Percentiles rank a stretch among this genome's conserved stretches.
phyloP scores from a whole-genome alignment of 495 filamentous ascomycete species.

The Penicillium subrubescens region DNA sequence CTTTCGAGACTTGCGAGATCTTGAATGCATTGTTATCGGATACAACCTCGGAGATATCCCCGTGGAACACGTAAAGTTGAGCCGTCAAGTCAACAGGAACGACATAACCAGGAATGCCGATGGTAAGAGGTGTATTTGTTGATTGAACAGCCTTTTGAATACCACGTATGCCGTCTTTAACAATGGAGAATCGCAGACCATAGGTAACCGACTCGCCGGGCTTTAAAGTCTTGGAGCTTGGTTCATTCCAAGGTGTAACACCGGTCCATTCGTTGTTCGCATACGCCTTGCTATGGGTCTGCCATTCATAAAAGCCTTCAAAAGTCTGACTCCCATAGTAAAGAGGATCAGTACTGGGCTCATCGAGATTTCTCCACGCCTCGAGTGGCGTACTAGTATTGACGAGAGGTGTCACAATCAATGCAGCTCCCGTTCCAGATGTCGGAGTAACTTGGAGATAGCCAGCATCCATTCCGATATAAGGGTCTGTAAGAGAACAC shows the following conservation, averaged over 20 bases:
- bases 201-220: conserved; percentile 43
- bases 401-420: conserved; percentile 51
- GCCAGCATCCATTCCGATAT: conserved; percentile 54
- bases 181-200: conserved; percentile 49
- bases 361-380: conserved; percentile 49
- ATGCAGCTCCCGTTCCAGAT: conserved; percentile 43
- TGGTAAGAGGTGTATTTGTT: conserved; percentile 43
- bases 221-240: conserved; percentile 41
- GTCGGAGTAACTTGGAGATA: conserved; percentile 50
- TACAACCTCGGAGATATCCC: conserved; percentile 11
- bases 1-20: conserved; percentile 18
- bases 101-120: conserved; percentile 53
- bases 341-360: conserved; percentile 27
- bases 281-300: conserved; percentile 48
- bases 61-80: conserved; percentile 40
- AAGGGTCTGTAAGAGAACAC: conserved; percentile 52
- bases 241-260: conserved; percentile 48
- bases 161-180: conserved; percentile 34
- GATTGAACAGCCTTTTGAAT: conserved; percentile 41
- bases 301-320: conserved; percentile 57
- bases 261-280: conserved; percentile 52
- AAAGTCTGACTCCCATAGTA: conserved; percentile 52
- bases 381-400: conserved; percentile 45
- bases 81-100: conserved; percentile 43
- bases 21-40: conserved; percentile 26